phyloP scores from a whole-genome alignment of 2,329 filamentous ascomycete species.

The Magnaporthiopsis poae region DNA sequence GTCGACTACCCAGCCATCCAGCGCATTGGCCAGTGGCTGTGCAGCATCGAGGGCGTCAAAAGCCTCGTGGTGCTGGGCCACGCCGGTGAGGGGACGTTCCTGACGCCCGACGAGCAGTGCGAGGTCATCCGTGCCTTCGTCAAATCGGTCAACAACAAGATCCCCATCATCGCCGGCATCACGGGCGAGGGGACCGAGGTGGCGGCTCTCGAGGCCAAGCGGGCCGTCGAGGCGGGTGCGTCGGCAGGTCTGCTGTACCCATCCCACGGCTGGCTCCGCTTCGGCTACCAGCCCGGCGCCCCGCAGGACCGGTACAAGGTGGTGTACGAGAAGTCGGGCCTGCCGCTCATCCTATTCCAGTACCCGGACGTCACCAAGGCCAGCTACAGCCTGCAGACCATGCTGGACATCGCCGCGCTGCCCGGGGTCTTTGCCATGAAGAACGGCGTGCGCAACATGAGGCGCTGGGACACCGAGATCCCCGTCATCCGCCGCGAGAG shows the following conservation, averaged over 20 bases:
- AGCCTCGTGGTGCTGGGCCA: conserved; percentile 45
- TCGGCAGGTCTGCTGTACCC: conserved; percentile 42
- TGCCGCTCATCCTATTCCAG: conserved; percentile 44
- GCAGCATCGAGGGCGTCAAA: conserved; percentile 40
- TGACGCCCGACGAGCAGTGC: conserved; percentile 38
- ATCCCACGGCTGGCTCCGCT: conserved; percentile 45
- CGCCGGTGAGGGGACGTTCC: conserved; percentile 44
- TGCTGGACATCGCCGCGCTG: conserved; percentile 41
- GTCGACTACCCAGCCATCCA: conserved; percentile 44
- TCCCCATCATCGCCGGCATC: conserved; percentile 43
- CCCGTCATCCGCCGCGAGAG: conserved; percentile 39
- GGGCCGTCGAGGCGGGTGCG: conserved; percentile 27
- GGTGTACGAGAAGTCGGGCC: conserved; percentile 38
- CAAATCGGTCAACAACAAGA: conserved; percentile 38
- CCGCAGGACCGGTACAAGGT: conserved; percentile 41
- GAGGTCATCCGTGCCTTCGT: conserved; percentile 40
- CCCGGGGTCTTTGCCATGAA: conserved; percentile 47
- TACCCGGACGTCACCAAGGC: conserved; percentile 45
- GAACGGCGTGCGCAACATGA: conserved; percentile 47
- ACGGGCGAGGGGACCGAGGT: conserved; percentile 44
- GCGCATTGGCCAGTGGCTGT: conserved; percentile 42
- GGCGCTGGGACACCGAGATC: conserved; percentile 47
- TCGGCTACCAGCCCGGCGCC: conserved; percentile 42
- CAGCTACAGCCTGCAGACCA: conserved; percentile 40
- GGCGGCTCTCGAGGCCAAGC: conserved; percentile 30